Conservation (phyloP, 2,329 filamentous ascomycete genomes). For the Arachnomyces sp. region DNA sequence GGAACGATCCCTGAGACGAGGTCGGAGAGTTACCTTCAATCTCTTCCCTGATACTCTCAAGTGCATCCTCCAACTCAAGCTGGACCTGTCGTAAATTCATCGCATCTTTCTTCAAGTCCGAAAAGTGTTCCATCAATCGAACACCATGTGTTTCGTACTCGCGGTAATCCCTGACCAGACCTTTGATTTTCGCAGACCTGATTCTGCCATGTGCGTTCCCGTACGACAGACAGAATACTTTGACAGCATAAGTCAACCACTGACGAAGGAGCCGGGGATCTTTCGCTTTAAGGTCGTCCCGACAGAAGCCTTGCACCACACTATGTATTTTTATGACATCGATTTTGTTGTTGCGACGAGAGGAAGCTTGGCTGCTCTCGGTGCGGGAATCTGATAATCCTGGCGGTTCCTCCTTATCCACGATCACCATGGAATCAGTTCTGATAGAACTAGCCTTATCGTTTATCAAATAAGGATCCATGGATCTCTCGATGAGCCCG, state of each 20-base stretch:
- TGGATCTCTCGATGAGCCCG: conserved; percentile 37
- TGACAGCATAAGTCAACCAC: conserved; percentile 37
- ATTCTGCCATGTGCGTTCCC: conserved; percentile 35
- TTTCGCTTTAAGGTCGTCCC: conserved; percentile 36
- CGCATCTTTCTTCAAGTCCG: conserved; percentile 22
- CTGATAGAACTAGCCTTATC: conserved; percentile 5
- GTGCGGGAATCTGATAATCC: conserved; percentile 19
- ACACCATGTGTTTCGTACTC: conserved; percentile 42
- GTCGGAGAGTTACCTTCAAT: conserved; percentile 37
- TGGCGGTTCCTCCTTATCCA: neutral
- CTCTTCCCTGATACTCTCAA: conserved; percentile 32
- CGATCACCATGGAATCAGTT: conserved; percentile 2
- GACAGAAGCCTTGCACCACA: conserved; percentile 41
- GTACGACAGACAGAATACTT: conserved; percentile 37
- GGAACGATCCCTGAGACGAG: conserved; percentile 31
- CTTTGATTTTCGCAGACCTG: conserved; percentile 27
- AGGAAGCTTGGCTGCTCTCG: conserved; percentile 28
- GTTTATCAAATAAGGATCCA: conserved; percentile 23
- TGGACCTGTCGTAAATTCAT: conserved; percentile 28
- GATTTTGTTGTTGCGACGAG: conserved; percentile 28
- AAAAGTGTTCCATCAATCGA: conserved; percentile 32
- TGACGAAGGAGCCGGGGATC: conserved; percentile 31
- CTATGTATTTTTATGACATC: conserved; percentile 43
- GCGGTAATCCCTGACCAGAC: conserved; percentile 39
- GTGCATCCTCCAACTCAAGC: conserved; percentile 25